These are phyloP conservation scores for Saccharomyces pastorianus DNA, from an alignment of 1,139 yeast species.

Conservation along the genomic window DNA sequence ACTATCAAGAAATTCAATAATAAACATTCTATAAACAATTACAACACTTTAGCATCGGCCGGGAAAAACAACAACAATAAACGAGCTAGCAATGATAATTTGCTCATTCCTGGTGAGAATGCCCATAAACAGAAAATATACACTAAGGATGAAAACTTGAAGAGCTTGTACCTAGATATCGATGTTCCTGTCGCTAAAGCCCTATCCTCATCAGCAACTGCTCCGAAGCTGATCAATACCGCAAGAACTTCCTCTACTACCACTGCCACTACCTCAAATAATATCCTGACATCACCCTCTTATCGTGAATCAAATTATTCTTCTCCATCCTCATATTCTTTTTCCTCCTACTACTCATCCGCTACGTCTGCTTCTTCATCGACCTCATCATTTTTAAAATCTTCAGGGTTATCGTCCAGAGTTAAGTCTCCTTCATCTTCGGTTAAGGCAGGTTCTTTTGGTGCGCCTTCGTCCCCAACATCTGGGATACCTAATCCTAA, in stretches of 20 bases:
- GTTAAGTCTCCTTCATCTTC: not conserved
- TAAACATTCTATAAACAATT: slow-evolving; percentile 5
- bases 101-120: not conserved
- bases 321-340: slow-evolving; percentile 9
- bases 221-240: not conserved
- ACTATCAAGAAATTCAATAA: slow-evolving; percentile 19
- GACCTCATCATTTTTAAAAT: slow-evolving; percentile 10
- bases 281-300: slow-evolving; percentile 62
- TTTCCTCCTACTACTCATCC: slow-evolving; percentile 6
- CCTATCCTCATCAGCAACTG: slow-evolving; percentile 35
- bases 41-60: not conserved
- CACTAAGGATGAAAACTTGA: slow-evolving; percentile 1
- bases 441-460: not conserved
- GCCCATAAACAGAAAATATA: not conserved
- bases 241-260: slow-evolving; percentile 1
- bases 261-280: slow-evolving; percentile 42
- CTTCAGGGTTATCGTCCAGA: slow-evolving; percentile 3
- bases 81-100: slow-evolving; percentile 8
- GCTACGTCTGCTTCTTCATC: slow-evolving; percentile 9
- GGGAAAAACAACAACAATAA: slow-evolving; percentile 6
- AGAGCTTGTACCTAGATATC: slow-evolving; percentile 39
- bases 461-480: slow-evolving; percentile 2
- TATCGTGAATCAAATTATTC: slow-evolving; percentile 39
- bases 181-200: slow-evolving; percentile 45
- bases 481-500: slow-evolving; percentile 13